phyloP scores from a whole-genome alignment of 2,329 filamentous ascomycete species.

The Talaromyces sp. region DNA sequence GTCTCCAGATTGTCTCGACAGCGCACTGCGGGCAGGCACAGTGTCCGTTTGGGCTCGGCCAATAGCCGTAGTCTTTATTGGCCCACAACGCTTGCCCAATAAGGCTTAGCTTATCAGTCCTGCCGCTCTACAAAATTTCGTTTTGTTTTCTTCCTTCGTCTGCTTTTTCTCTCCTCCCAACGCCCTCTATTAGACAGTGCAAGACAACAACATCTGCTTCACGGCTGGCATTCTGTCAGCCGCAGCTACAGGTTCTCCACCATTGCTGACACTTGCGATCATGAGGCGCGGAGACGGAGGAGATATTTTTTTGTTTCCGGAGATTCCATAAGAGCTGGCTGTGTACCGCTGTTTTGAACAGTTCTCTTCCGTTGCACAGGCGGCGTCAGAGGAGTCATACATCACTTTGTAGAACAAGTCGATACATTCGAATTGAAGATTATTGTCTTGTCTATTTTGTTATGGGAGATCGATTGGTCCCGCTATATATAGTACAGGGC shows the following conservation, averaged over 20 bases:
- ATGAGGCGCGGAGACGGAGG: constrained; percentile 52
- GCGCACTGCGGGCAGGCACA: neutral
- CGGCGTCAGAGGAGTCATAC: constrained; percentile 80
- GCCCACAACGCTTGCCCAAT: constrained; percentile 12
- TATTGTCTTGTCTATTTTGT: constrained; percentile 13
- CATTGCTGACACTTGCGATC: constrained; percentile 62
- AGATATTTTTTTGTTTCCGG: no score
- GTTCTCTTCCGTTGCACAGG: constrained; percentile 57
- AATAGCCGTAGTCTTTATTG: neutral
- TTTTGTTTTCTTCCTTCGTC: constrained; percentile 16
- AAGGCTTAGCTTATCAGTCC: constrained; percentile 19
- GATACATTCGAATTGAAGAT: neutral
- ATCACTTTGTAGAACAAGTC: constrained; percentile 34
- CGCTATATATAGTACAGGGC: constrained; percentile 9
- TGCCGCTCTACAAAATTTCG: constrained; percentile 16
- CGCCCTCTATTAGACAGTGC: constrained; percentile 83
- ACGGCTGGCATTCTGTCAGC: constrained; percentile 63
- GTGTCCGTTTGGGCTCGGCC: constrained; percentile 5
- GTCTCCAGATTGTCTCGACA: neutral
- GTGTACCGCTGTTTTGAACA: constrained; percentile 42
- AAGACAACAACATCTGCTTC: constrained; percentile 58
- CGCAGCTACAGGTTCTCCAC: constrained; percentile 43
- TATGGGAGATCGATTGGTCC: constrained; percentile 4
- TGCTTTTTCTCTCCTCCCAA: constrained; percentile 35
- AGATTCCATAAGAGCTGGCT: constrained; percentile 69